Base-by-base conservation (phyloP, 2,329 filamentous ascomycete species). In the Talaromyces sp. region DNA sequence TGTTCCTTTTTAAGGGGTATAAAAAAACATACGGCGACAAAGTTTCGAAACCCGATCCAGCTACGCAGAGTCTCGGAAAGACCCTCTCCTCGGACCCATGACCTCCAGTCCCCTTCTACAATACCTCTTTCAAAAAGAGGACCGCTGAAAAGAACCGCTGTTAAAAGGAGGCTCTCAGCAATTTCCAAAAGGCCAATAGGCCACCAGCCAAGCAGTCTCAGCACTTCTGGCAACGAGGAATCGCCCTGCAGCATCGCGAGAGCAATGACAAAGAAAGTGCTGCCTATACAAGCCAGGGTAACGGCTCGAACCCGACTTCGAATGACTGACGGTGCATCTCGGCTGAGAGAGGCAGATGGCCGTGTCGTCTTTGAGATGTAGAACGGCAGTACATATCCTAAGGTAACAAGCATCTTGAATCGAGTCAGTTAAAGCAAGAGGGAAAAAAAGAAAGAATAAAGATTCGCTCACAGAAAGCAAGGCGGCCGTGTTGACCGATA, bases 321-420 rank as follows among this genome's bases (percentile, higher is more conserved):
- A 77, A 99, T 98, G 56, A 96, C 91, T 11, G 89, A 88, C 10
- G 93, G 91, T 29, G 91, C 89, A 84, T 98, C 93, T 71, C 95
- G 87, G 63, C 90, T 90, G 29, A 96, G 84, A 58, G 83, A 85
- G 27, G 86, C 83, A 8, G 91, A 95, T 7, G 93, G 92, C 57
- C 93, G 86, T 5, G 93, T 96, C 21, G 86, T 83, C 4, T 86
- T 76, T 21, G 89, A 95, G 64, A 93, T 81, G 80, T 99, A 97
- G 76, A 98, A 91, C 26, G 95, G 93, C 3, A 90, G 79, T 68
- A 99, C 90, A 78, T 98, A 99, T 78, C 91, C 78, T 67, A 92
- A 75, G n/a, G 91, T 96, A 77, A 96, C 96, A 63, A 87, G 75
- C 64, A 93, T 78, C 90, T 90, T 55, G 19, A 11, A 27, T 3